Evolutionary conservation across 805 yeast genomes (phyloP).

Genomic region (Zygosaccharomyces lentus): DNA sequence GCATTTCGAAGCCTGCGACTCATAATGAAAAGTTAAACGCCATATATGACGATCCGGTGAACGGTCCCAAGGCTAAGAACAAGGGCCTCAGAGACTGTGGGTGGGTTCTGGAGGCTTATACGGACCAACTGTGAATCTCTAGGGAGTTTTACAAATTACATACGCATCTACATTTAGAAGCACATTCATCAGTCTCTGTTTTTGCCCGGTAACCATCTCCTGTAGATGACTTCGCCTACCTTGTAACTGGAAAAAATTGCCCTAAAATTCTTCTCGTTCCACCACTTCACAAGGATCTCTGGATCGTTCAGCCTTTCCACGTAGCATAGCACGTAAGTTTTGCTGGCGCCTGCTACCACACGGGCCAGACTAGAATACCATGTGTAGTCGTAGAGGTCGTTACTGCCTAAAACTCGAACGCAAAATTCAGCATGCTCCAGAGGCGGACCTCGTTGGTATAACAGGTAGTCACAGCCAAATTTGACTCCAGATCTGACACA

Average conservation of each 20-base stretch:
- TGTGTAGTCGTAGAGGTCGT: constrained; percentile 40
- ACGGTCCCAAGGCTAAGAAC: constrained; percentile 43
- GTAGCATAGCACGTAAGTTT: constrained; percentile 64
- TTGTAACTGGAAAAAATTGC: constrained; percentile 39
- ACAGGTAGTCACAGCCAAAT: constrained; percentile 80
- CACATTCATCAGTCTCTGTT: constrained; percentile 59
- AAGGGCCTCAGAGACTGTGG: constrained; percentile 73
- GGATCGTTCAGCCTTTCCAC: constrained; percentile 51
- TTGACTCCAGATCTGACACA: constrained; percentile 89
- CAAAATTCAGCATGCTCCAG: constrained; percentile 91
- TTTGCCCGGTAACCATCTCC: constrained; percentile 82
- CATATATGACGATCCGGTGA: constrained; percentile 43
- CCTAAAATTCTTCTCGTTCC: constrained; percentile 16
- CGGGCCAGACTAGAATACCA: constrained; percentile 70
- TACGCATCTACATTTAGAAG: neutral
- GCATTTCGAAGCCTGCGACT: constrained; percentile 77
- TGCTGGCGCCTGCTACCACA: constrained; percentile 83
- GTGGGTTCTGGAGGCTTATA: constrained; percentile 73
- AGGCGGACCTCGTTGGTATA: constrained; percentile 92
- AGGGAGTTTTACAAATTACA: neutral
- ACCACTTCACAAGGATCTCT: constrained; percentile 27
- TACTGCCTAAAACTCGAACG: constrained; percentile 37
- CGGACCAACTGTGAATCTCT: constrained; percentile 39
- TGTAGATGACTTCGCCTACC: constrained; percentile 63
- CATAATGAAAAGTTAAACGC: constrained; percentile 36